A percentile compares a stretch with the other conserved stretches of the same genome.
Evolutionary conservation across 768 basidiomycete species (phyloP).

Genomic region (Steccherinum ochraceum): DNA sequence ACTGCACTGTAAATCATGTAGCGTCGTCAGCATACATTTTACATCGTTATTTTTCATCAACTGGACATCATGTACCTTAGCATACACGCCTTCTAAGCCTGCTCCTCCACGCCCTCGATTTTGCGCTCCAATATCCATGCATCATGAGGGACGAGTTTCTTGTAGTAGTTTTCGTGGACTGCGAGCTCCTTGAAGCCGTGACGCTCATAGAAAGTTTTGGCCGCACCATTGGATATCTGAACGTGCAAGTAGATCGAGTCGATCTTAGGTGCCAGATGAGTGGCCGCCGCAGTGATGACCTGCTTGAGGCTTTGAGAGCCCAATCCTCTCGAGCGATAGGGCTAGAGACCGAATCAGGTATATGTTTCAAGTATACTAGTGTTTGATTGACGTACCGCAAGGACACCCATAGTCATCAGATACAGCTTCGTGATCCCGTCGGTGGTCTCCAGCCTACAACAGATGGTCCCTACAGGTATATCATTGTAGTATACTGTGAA

Average conservation of each 20-base stretch:
- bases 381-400: constrained; percentile 55
- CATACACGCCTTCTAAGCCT: background rate
- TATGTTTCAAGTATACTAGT: constrained; percentile 4
- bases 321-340: constrained; percentile 75
- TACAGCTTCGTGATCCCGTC: constrained; percentile 56
- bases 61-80: background rate
- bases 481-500: constrained; percentile 85
- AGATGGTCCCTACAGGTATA: constrained; percentile 83
- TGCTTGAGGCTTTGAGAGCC: constrained; percentile 69
- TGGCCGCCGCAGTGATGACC: constrained; percentile 56
- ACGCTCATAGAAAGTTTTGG: constrained; percentile 77
- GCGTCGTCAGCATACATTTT: background rate
- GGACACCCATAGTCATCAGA: constrained; percentile 88
- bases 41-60: background rate
- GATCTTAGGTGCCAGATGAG: constrained; percentile 56
- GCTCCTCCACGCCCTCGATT: constrained; percentile 21
- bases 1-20: constrained; percentile 2
- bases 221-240: constrained; percentile 72
- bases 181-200: constrained; percentile 72
- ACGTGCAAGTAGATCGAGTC: constrained; percentile 78
- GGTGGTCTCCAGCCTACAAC: constrained; percentile 74
- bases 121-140: constrained; percentile 82
- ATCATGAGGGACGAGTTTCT: constrained; percentile 77
- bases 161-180: constrained; percentile 76
- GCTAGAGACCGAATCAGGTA: constrained; percentile 35